These are phyloP conservation scores for Apiotrichum domesticum DNA, from an alignment of 1,284 basidiomycete species.

Conservation along the genomic window DNA sequence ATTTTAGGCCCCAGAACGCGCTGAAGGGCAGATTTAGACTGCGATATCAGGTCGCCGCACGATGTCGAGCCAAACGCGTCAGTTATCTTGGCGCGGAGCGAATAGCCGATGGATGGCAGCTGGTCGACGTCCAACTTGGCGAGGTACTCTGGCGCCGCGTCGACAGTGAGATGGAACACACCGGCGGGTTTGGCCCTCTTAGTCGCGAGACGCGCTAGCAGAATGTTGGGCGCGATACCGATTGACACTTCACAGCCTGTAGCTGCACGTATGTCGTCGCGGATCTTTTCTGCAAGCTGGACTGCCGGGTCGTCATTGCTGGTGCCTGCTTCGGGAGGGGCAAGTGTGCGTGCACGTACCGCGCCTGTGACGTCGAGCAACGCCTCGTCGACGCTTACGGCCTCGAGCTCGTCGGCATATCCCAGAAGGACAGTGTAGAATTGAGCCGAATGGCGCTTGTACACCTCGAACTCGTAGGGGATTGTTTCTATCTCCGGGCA, in stretches of 20 bases:
- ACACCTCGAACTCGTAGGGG: constrained; percentile 61
- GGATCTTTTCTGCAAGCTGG: constrained; percentile 72
- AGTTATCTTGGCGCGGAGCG: constrained; percentile 58
- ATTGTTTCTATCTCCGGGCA: constrained; percentile 64
- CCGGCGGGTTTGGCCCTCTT: constrained; percentile 78
- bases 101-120: constrained; percentile 79
- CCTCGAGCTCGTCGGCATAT: constrained; percentile 85
- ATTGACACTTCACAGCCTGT: constrained; percentile 89
- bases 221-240: constrained; percentile 84
- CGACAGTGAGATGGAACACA: constrained; percentile 58
- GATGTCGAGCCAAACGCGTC: constrained; percentile 68
- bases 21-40: constrained; percentile 60
- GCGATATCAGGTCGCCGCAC: constrained; percentile 62
- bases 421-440: constrained; percentile 90
- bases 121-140: constrained; percentile 74
- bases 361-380: constrained; percentile 78
- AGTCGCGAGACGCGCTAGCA: constrained; percentile 86
- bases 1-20: constrained; percentile 72
- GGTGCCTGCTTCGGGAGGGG: constrained; percentile 29
- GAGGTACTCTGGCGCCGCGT: constrained; percentile 56
- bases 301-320: constrained; percentile 52
- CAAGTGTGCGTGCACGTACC: constrained; percentile 48
- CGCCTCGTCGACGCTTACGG: constrained; percentile 94
- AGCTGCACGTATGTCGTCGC: constrained; percentile 63
- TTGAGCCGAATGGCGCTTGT: constrained; percentile 70